phyloP scores from a whole-genome alignment of 108 stramenopile species.

The Skeletonema menzelii region DNA sequence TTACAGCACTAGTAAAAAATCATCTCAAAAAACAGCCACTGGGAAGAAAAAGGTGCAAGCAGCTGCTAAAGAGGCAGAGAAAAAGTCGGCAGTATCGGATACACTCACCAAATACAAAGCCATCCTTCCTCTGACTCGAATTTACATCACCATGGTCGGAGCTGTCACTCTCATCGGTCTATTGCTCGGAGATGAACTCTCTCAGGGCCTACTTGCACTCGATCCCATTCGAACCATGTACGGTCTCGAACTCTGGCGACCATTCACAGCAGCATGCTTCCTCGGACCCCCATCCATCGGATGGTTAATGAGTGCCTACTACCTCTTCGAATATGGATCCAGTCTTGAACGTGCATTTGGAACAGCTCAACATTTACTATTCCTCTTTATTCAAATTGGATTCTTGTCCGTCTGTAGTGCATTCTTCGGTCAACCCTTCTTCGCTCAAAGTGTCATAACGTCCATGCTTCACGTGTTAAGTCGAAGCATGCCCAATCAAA shows the following conservation, averaged over 20 bases:
- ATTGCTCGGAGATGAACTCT: constrained; percentile 79
- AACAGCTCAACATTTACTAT: constrained; percentile 74
- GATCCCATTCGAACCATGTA: constrained; percentile 79
- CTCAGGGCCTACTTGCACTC: constrained; percentile 77
- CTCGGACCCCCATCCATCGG: constrained; percentile 85
- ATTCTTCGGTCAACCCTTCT: constrained; percentile 81
- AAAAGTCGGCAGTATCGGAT: constrained; percentile 55
- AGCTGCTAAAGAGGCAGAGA: constrained; percentile 28
- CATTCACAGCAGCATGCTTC: constrained; percentile 83
- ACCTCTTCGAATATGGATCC: constrained; percentile 83
- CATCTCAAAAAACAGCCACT: constrained; percentile 42
- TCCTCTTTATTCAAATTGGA: constrained; percentile 65
- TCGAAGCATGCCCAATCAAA: constrained; percentile 80
- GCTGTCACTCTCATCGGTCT: constrained; percentile 69
- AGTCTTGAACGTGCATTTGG: constrained; percentile 85
- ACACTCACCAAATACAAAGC: constrained; percentile 67
- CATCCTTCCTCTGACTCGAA: constrained; percentile 78
- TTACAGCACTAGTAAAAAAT: constrained; percentile 22
- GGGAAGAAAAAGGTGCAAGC: constrained; percentile 56
- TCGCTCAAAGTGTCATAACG: constrained; percentile 77
- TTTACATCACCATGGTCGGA: constrained; percentile 81
- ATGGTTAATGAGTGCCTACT: constrained; percentile 87
- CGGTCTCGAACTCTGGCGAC: constrained; percentile 85
- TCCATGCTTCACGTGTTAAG: constrained; percentile 88
- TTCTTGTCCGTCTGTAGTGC: constrained; percentile 59